Conservation (phyloP, 306 rosid genomes). For the Trichosanthes truncata region DNA sequence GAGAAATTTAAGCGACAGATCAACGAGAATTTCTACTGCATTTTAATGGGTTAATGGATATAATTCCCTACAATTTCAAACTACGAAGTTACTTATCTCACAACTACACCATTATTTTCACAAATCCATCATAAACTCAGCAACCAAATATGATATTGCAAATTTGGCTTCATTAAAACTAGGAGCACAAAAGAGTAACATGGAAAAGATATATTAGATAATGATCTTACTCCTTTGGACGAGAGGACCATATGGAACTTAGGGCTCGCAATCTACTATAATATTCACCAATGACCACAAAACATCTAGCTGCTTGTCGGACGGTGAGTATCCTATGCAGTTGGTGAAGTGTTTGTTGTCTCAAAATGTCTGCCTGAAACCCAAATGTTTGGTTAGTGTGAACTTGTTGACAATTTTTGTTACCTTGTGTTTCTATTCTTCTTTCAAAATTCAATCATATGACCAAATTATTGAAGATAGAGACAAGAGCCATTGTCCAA, state of each 20-base stretch:
- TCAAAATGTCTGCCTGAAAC: slow-evolving; percentile 71
- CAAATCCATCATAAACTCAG: background rate
- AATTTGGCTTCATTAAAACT: background rate
- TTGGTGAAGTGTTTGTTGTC: slow-evolving; percentile 78
- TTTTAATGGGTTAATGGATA: background rate
- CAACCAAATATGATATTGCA: background rate
- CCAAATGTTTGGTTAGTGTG: background rate
- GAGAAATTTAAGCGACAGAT: background rate
- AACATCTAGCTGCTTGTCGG: slow-evolving; percentile 71
- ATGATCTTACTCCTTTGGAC: slow-evolving; percentile 68
- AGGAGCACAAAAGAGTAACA: background rate
- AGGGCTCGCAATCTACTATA: slow-evolving; percentile 76
- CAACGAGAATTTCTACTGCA: too few species aligned
- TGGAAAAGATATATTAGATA: background rate
- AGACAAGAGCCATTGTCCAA: background rate
- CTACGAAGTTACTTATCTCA: background rate
- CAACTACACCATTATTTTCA: background rate
- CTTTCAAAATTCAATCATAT: background rate
- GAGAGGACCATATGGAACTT: slow-evolving; percentile 86
- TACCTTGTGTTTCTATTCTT: background rate
- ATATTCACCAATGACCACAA: slow-evolving; percentile 72
- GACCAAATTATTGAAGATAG: background rate
- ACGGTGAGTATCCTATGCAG: slow-evolving; percentile 53
- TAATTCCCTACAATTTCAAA: background rate
- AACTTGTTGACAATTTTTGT: background rate